A percentile compares a stretch with the other conserved stretches of the same genome.
phyloP scores from a whole-genome alignment of 768 basidiomycete genomes.

The Dacryopinax primogenitus region DNA sequence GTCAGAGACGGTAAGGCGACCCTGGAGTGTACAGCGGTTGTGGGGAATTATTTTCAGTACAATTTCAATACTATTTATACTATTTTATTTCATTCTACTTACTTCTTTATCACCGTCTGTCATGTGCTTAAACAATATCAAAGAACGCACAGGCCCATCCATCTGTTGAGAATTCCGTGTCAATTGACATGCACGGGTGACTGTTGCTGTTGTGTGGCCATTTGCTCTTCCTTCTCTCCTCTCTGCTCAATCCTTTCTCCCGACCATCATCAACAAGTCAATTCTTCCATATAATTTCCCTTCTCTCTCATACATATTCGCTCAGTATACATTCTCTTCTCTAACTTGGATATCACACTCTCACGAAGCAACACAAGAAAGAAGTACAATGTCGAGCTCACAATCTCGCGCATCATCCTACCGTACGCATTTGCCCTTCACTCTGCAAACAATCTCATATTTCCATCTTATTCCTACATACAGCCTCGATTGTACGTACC shows the following conservation, averaged over 20 bases:
- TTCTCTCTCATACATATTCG: background rate
- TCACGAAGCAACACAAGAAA: background rate
- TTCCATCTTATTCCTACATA: too few relatives aligned
- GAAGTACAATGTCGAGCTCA: background rate
- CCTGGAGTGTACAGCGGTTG: background rate
- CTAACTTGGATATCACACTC: background rate
- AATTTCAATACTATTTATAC: background rate
- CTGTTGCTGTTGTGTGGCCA: background rate
- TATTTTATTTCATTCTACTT: background rate
- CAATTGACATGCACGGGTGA: background rate
- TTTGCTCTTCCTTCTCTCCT: background rate
- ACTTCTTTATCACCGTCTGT: background rate
- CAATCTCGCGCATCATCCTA: background rate
- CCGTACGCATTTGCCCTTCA: background rate
- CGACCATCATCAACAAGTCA: background rate
- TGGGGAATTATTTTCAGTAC: background rate
- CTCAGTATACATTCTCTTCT: too few relatives aligned
- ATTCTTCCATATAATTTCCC: background rate
- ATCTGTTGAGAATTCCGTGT: background rate
- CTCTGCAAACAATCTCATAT: background rate
- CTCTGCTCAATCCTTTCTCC: slow-evolving; percentile 1
- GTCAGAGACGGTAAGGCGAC: background rate
- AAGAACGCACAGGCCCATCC: background rate
- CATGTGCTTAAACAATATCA: too few relatives aligned
- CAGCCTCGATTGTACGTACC: slow-evolving; percentile 11